Conservation (phyloP, 495 filamentous ascomycete species). For the Xylaria sp. region DNA sequence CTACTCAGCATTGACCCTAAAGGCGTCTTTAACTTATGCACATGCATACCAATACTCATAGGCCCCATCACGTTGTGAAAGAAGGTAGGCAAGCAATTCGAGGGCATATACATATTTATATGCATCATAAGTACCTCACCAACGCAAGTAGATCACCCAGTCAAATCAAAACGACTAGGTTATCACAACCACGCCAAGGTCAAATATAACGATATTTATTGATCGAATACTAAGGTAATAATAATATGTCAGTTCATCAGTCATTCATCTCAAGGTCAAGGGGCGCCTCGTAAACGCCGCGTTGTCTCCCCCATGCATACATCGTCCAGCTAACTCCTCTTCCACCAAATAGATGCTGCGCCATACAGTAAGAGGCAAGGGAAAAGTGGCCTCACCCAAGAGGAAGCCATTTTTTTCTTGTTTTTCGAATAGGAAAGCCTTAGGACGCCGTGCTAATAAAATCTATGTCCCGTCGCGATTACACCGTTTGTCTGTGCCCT, state of each 20-base stretch:
- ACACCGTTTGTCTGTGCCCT: not conserved
- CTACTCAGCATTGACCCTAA: too few species aligned
- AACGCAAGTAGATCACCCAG: too few species aligned
- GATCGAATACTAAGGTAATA: not conserved
- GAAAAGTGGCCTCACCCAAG: not conserved
- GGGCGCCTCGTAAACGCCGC: not conserved
- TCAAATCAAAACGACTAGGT: too few species aligned
- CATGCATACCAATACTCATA: too few species aligned
- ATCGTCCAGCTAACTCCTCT: conserved; percentile 17
- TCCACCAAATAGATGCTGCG: conserved; percentile 5
- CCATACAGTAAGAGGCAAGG: not conserved
- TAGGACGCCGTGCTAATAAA: conserved; percentile 21
- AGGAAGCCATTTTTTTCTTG: not conserved
- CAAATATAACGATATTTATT: not conserved
- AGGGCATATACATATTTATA: too few species aligned
- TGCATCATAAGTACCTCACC: too few species aligned
- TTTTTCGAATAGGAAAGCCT: not conserved
- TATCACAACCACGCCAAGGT: not conserved
- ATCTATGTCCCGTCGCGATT: conserved; percentile 1
- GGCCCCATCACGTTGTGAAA: too few species aligned
- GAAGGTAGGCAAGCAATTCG: too few species aligned
- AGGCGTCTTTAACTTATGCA: too few species aligned
- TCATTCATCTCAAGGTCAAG: conserved; percentile 4
- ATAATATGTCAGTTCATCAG: conserved; percentile 1
- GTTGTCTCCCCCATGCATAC: conserved; percentile 7